phyloP scores from a whole-genome alignment of 2,329 filamentous ascomycete species.

The Ophiocordyceps camponoti-leonardi region DNA sequence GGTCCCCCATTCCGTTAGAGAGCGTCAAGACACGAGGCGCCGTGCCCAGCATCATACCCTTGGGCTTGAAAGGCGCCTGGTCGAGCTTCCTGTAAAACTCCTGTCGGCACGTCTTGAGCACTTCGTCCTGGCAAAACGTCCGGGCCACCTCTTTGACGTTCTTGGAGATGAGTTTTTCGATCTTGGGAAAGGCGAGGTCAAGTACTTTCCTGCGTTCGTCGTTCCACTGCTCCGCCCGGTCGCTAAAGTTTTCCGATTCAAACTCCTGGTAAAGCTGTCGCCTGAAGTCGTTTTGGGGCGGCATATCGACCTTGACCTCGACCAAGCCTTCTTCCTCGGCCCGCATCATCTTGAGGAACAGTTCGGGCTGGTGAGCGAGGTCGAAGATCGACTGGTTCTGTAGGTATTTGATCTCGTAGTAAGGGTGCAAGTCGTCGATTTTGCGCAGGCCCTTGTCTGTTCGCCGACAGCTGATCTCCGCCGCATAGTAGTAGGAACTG shows the following conservation, averaged over 20 bases:
- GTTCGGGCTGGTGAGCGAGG: constrained; percentile 66
- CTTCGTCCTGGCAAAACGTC: constrained; percentile 82
- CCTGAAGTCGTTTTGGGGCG: constrained; percentile 60
- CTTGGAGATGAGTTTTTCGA: constrained; percentile 72
- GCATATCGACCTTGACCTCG: constrained; percentile 65
- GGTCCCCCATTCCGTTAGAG: constrained; percentile 67
- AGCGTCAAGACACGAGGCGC: constrained; percentile 73
- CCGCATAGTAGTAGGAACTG: constrained; percentile 65
- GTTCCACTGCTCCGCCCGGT: constrained; percentile 91
- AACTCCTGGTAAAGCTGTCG: constrained; percentile 68
- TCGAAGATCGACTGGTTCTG: constrained; percentile 74
- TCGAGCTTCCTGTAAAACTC: constrained; percentile 82
- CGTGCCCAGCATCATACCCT: constrained; percentile 79
- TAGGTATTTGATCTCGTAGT: constrained; percentile 96
- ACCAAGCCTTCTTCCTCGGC: constrained; percentile 89
- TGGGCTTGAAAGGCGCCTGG: constrained; percentile 90
- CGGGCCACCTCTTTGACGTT: constrained; percentile 90
- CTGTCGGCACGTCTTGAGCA: constrained; percentile 75
- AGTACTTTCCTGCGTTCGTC: constrained; percentile 70
- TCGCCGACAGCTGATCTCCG: constrained; percentile 70
- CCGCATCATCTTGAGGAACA: constrained; percentile 94
- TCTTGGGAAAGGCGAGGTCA: constrained; percentile 61
- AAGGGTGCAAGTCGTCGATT: constrained; percentile 89
- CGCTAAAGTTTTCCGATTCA: constrained; percentile 87
- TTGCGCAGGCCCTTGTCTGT: constrained; percentile 88